A percentile compares a stretch with the other conserved stretches of the same genome.
Evolutionary conservation across 1,139 yeast genomes (phyloP).

Genomic region (Magnusiomyces paraingens): DNA sequence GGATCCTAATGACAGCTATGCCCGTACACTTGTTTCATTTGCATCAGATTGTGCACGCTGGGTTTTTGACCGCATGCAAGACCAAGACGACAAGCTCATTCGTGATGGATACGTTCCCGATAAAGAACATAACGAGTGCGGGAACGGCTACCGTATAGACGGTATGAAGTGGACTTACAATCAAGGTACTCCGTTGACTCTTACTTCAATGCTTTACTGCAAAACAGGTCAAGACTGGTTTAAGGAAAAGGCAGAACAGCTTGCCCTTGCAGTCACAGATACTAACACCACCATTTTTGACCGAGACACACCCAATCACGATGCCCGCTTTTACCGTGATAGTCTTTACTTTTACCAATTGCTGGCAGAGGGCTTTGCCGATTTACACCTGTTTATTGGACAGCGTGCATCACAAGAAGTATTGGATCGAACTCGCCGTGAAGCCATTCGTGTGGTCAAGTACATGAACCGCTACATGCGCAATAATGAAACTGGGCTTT

Average conservation of each 20-base stretch:
- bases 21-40: constrained; percentile 42
- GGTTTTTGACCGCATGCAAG: constrained; percentile 47
- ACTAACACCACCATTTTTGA: constrained; percentile 54
- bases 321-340: constrained; percentile 59
- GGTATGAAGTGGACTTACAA: constrained; percentile 61
- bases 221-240: constrained; percentile 50
- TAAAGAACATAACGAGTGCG: constrained; percentile 38
- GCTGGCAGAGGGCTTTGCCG: constrained; percentile 63
- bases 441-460: constrained; percentile 27
- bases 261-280: constrained; percentile 55
- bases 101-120: constrained; percentile 53
- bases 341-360: constrained; percentile 58
- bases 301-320: constrained; percentile 50
- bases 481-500: constrained; percentile 55
- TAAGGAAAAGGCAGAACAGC: constrained; percentile 49
- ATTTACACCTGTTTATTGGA: constrained; percentile 48
- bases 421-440: constrained; percentile 23
- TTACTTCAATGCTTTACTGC: constrained; percentile 47
- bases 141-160: constrained; percentile 32
- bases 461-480: constrained; percentile 45
- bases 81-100: constrained; percentile 47
- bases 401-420: constrained; percentile 35
- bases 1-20: constrained; percentile 36
- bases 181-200: constrained; percentile 58
- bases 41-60: constrained; percentile 52